Conservation (phyloP, 2,329 filamentous ascomycete genomes). For the Cercospora brassicicola region DNA sequence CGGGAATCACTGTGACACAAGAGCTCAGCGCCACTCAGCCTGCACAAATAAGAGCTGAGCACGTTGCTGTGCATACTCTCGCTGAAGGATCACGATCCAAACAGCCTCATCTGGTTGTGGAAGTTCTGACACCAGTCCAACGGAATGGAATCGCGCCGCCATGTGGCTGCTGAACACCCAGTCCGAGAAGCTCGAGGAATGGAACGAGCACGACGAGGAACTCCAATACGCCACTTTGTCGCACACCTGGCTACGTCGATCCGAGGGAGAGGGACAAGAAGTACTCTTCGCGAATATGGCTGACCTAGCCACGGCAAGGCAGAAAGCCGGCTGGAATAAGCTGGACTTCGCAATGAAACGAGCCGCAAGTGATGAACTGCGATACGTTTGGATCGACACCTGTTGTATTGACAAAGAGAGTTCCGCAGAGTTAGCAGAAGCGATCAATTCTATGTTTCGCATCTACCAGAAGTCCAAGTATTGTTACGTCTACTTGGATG, state of each 20-base stretch:
- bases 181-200: not conserved
- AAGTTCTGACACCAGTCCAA: too few species aligned
- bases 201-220: not conserved
- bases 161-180: not conserved
- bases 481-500: not conserved
- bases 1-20: too few species aligned
- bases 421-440: not conserved
- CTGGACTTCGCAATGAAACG: not conserved
- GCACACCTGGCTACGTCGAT: not conserved
- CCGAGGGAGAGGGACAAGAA: not conserved
- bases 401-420: not conserved
- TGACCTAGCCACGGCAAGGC: not conserved
- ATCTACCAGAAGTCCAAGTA: not conserved
- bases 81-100: too few species aligned
- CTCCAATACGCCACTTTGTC: not conserved
- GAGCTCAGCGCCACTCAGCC: too few species aligned
- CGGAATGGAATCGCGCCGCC: not conserved
- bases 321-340: not conserved
- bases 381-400: not conserved
- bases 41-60: too few species aligned
- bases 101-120: too few species aligned
- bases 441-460: not conserved
- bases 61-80: too few species aligned
- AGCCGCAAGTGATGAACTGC: not conserved
- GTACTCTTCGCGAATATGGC: not conserved